Evolutionary conservation across 352 stramenopile species (phyloP), one percentile per base, ranked within the genome.

Genomic region (Globisporangium okanoganense): DNA sequence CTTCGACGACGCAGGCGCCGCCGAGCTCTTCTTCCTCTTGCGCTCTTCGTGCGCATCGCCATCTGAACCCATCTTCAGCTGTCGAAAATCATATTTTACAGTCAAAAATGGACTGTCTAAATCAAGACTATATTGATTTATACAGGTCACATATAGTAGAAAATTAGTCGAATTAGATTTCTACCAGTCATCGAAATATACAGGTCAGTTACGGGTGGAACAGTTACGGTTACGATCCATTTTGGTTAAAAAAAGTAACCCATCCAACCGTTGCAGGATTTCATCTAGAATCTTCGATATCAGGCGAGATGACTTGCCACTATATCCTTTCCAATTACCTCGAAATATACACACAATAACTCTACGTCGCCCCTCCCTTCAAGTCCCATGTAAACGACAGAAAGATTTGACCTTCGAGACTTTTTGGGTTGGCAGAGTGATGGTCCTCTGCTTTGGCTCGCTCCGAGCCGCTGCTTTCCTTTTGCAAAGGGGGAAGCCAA

Each of bases 271-370:
- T 6, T 35, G 5, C 20, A 29, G 51, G 9, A 24, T 50, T 25
- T 29, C 18, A 82, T 88, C 79, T 88, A 87, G 79, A 89, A 89
- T 64, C 64, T 89, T 89, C 79, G 56, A 87, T 68, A 40, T 22
- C 29, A 33, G 63, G 53, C 33, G 62, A 10, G 53, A 56, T 52
- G 70, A 77, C 69, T 40, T 27, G 31, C 51, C 47, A 2, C 64
- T 52, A 63, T 57, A 64, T 73, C 54, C 35, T 25, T 13, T 22
- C 16, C 2, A 24, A 18, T 16, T 4, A 0, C 2, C 9, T 5
- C 38, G 12, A 18, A 27, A 61, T 58, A 52, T 0, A 1, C 13
- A 33, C 3, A 6, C 29, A 33, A 33, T 6, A 33, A 33, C 29
- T 56, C 2, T 4, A 71, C 50, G 64, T 82, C 73, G 66, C 65